These are phyloP conservation scores for Hortaea sp. DNA, from an alignment of 2,329 filamentous ascomycete species.

Conservation along the genomic window DNA sequence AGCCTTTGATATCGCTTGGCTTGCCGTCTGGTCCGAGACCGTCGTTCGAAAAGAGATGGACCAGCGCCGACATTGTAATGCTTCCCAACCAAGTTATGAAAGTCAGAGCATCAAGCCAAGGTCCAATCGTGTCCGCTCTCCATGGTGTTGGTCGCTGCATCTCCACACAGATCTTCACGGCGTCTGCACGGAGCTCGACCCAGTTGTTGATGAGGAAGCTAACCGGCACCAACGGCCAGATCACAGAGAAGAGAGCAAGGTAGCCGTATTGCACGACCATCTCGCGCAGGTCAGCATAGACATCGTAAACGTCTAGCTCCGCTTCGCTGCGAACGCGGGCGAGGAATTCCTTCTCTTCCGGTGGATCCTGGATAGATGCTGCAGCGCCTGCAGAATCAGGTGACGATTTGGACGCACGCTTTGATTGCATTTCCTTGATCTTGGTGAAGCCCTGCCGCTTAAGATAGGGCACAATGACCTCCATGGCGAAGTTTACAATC, in stretches of 20 bases:
- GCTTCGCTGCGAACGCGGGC: conserved; percentile 73
- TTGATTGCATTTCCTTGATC: conserved; percentile 62
- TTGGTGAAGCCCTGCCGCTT: conserved; percentile 72
- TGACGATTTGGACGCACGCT: conserved; percentile 44
- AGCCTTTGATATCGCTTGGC: conserved; percentile 61
- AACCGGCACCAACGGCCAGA: conserved; percentile 86
- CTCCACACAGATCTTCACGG: conserved; percentile 84
- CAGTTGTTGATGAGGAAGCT: conserved; percentile 94
- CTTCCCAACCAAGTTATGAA: conserved; percentile 93
- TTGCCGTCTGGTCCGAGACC: conserved; percentile 55
- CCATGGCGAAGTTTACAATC: conserved; percentile 74
- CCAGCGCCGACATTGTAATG: conserved; percentile 74
- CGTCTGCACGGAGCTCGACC: conserved; percentile 87
- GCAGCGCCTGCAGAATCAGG: conserved; percentile 37
- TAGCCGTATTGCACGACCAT: conserved; percentile 83
- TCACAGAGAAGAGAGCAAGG: conserved; percentile 78
- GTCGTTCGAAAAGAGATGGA: conserved; percentile 75
- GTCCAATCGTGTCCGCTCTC: conserved; percentile 86
- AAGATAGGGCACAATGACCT: conserved; percentile 73
- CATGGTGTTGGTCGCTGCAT: conserved; percentile 83
- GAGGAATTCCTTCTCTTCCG: conserved; percentile 73
- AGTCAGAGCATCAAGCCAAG: conserved; percentile 75
- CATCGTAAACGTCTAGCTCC: conserved; percentile 74
- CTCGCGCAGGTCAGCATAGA: conserved; percentile 81
- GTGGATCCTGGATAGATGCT: conserved; percentile 49